Percentiles rank a stretch among this genome's conserved stretches.
Conservation (phyloP, 495 filamentous ascomycete genomes). For the Aspergillus campestris region DNA sequence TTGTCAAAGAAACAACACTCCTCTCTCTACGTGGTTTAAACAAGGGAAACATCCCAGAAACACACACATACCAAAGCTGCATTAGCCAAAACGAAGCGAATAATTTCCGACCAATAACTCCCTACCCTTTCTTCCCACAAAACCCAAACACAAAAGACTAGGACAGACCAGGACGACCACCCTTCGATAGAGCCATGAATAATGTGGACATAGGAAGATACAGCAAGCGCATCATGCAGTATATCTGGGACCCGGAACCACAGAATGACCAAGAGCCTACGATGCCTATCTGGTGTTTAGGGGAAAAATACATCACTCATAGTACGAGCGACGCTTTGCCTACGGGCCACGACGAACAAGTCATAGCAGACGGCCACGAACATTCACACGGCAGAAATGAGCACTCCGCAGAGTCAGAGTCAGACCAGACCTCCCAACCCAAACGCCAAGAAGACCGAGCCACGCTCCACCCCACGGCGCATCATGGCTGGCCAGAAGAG, state of each 20-base stretch:
- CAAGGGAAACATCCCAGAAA: too few relatives aligned
- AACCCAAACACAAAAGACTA: not conserved
- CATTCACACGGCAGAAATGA: too few relatives aligned
- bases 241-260: constrained; percentile 93
- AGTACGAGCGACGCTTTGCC: too few relatives aligned
- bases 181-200: constrained; percentile 35
- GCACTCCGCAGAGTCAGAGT: too few relatives aligned
- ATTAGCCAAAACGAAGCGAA: not conserved
- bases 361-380: not conserved
- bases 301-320: constrained; percentile 49
- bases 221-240: constrained; percentile 80
- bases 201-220: constrained; percentile 55
- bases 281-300: constrained; percentile 81
- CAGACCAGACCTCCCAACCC: not conserved
- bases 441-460: constrained; percentile 28
- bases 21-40: too few relatives aligned
- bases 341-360: not conserved
- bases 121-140: not conserved
- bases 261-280: constrained; percentile 65
- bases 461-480: constrained; percentile 33
- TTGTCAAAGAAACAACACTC: too few relatives aligned
- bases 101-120: not conserved
- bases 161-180: not conserved
- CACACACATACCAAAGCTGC: not conserved
- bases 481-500: constrained; percentile 68